Evolutionary conservation across 2,329 filamentous ascomycete species (phyloP).

Genomic region (Fusarium newnesense): DNA sequence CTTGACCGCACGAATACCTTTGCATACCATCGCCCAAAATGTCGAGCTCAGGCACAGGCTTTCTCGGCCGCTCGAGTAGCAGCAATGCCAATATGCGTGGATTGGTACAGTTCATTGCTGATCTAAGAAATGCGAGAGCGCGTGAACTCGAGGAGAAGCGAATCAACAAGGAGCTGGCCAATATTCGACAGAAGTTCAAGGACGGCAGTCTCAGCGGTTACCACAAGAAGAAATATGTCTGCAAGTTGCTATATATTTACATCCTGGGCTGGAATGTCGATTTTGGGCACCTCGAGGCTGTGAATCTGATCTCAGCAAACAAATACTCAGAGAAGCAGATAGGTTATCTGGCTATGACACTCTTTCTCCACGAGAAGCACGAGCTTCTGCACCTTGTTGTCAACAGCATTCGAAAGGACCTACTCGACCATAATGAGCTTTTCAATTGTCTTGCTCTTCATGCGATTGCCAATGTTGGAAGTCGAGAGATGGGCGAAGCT

Average conservation of each 20-base stretch:
- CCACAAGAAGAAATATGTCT: slow-evolving; percentile 99
- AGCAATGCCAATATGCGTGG: slow-evolving; percentile 79
- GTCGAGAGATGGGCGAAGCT: slow-evolving; percentile 96
- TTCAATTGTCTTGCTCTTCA: slow-evolving; percentile 97
- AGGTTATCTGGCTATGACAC: slow-evolving; percentile 94
- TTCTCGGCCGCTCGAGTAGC: slow-evolving; percentile 72
- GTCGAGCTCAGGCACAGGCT: slow-evolving; percentile 68
- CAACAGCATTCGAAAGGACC: slow-evolving; percentile 97
- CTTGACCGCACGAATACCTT: slow-evolving; percentile 27
- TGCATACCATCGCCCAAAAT: slow-evolving; percentile 51
- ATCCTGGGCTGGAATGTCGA: slow-evolving; percentile 99
- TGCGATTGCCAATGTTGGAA: slow-evolving; percentile 97
- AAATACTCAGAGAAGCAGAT: slow-evolving; percentile 99
- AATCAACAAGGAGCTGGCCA: slow-evolving; percentile 99
- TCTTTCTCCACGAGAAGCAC: slow-evolving; percentile 97
- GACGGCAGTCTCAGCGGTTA: slow-evolving; percentile 94
- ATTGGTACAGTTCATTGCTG: slow-evolving; percentile 97
- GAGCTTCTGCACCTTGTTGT: slow-evolving; percentile 95
- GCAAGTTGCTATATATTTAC: slow-evolving; percentile 99
- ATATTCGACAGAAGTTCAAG: slow-evolving; percentile 98
- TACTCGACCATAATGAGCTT: slow-evolving; percentile 94
- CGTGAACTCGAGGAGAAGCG: slow-evolving; percentile 97
- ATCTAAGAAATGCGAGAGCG: slow-evolving; percentile 92
- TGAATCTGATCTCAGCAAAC: slow-evolving; percentile 94
- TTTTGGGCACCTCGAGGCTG: slow-evolving; percentile 97